Percentiles rank a stretch among this genome's conserved stretches.
Evolutionary conservation across 352 stramenopile genomes (phyloP).

Genomic region (Globisporangium rhizosaccharum): DNA sequence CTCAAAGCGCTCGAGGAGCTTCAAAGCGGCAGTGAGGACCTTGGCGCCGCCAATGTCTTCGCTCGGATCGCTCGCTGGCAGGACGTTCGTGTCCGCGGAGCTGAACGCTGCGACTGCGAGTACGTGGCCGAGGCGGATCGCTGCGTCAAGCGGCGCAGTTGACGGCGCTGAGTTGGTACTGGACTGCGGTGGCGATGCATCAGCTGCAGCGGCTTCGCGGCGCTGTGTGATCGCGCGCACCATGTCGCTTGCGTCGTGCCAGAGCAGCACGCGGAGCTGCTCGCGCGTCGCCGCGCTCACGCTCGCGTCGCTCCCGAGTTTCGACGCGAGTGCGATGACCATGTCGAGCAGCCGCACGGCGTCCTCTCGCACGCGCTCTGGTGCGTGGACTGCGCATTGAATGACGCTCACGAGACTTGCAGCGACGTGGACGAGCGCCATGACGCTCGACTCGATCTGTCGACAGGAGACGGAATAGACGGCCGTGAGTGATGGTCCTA

Average conservation of each 20-base stretch:
- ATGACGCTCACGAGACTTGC: constrained; percentile 24
- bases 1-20: constrained; percentile 34
- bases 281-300: constrained; percentile 3
- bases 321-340: constrained; percentile 27
- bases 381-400: background rate
- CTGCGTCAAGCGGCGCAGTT: too few species aligned
- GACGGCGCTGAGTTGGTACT: too few species aligned
- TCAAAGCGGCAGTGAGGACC: constrained; percentile 17
- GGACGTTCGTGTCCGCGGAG: constrained; percentile 4
- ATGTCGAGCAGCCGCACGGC: constrained; percentile 25
- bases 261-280: constrained; percentile 25
- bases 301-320: constrained; percentile 12
- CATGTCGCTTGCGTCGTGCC: constrained; percentile 35
- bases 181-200: too few species aligned
- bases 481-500: background rate
- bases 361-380: constrained; percentile 23
- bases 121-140: constrained; percentile 32
- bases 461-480: background rate
- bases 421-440: constrained; percentile 35
- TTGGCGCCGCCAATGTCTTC: constrained; percentile 8
- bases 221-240: constrained; percentile 34
- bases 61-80: constrained; percentile 1
- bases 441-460: constrained; percentile 35
- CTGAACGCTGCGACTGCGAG: constrained; percentile 29
- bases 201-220: background rate